These are phyloP conservation scores for Chaetomium sp. DNA, from an alignment of 2,329 filamentous ascomycete genomes.

Conservation along the genomic window DNA sequence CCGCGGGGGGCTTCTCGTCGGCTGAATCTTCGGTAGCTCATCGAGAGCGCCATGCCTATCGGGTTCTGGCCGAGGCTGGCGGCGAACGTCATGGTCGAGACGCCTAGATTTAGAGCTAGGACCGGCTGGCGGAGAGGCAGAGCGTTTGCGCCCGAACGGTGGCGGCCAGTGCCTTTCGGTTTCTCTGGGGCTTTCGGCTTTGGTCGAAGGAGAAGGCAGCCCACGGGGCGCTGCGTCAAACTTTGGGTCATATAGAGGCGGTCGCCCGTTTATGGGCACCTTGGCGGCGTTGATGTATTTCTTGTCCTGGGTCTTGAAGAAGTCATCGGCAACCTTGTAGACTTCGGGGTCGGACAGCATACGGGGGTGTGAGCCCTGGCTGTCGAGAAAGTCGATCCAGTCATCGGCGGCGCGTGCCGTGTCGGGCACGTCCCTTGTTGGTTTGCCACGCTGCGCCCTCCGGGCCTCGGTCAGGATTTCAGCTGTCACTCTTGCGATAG, in stretches of 20 bases:
- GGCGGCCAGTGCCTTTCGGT: not conserved
- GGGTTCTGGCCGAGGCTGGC: not conserved
- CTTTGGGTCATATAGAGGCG: not conserved
- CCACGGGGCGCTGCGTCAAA: not conserved
- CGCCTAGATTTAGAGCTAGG: slow-evolving; percentile 20
- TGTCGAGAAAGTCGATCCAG: slow-evolving; percentile 33
- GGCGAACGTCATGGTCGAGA: not conserved
- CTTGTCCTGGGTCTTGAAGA: slow-evolving; percentile 24
- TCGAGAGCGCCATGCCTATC: slow-evolving; percentile 14
- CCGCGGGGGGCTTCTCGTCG: slow-evolving; percentile 11
- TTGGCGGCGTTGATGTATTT: slow-evolving; percentile 27
- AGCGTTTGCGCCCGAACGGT: slow-evolving; percentile 25
- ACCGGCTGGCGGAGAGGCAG: slow-evolving; percentile 18
- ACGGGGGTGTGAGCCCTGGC: not conserved
- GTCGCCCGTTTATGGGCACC: slow-evolving; percentile 17
- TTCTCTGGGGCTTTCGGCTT: slow-evolving; percentile 13
- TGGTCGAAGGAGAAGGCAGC: not conserved
- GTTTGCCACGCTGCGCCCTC: slow-evolving; percentile 19
- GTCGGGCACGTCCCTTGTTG: slow-evolving; percentile 23
- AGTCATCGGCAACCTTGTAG: slow-evolving; percentile 15
- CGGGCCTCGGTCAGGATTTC: slow-evolving; percentile 30
- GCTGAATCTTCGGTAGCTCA: slow-evolving; percentile 10
- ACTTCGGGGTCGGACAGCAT: slow-evolving; percentile 14
- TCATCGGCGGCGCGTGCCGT: slow-evolving; percentile 31
- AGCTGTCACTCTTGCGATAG: slow-evolving; percentile 17